Conservation (phyloP, 2,329 filamentous ascomycete genomes). For the Colletotrichum sp. region DNA sequence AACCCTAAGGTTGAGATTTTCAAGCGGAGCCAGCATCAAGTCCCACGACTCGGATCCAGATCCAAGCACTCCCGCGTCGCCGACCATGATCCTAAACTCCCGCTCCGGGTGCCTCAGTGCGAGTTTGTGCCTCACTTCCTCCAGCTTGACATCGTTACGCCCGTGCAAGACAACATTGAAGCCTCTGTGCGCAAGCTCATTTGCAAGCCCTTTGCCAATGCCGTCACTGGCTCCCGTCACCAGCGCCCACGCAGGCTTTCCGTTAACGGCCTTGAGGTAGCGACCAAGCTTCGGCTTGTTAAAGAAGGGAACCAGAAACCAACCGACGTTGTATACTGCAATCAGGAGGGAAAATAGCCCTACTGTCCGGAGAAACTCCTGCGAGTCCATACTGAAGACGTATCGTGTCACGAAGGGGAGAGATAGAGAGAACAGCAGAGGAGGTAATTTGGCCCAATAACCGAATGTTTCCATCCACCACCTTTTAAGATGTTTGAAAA, state of each 20-base stretch:
- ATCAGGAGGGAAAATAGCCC: background rate
- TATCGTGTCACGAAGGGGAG: background rate
- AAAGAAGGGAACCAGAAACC: slow-evolving; percentile 10
- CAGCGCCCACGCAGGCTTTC: slow-evolving; percentile 44
- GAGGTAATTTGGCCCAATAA: accelerated
- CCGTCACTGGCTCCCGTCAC: slow-evolving; percentile 61
- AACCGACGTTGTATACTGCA: background rate
- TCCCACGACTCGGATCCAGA: background rate
- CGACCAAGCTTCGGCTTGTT: slow-evolving; percentile 19
- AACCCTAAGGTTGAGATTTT: slow-evolving; percentile 23
- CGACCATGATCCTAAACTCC: slow-evolving; percentile 44
- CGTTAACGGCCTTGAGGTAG: slow-evolving; percentile 24
- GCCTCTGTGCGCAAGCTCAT: slow-evolving; percentile 53
- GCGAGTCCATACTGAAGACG: background rate
- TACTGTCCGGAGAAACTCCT: background rate
- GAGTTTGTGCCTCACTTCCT: slow-evolving; percentile 43
- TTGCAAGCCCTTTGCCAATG: slow-evolving; percentile 55
- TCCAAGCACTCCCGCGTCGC: slow-evolving; percentile 40
- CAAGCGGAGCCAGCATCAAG: slow-evolving; percentile 10
- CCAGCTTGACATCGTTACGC: slow-evolving; percentile 54
- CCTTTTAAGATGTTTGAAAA: background rate
- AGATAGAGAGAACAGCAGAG: background rate
- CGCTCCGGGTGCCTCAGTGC: slow-evolving; percentile 39
- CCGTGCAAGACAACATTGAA: slow-evolving; percentile 65
- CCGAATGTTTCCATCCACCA: background rate